These are phyloP conservation scores for Podospora appendiculata DNA, from an alignment of 495 filamentous ascomycete genomes.

Conservation along the genomic window DNA sequence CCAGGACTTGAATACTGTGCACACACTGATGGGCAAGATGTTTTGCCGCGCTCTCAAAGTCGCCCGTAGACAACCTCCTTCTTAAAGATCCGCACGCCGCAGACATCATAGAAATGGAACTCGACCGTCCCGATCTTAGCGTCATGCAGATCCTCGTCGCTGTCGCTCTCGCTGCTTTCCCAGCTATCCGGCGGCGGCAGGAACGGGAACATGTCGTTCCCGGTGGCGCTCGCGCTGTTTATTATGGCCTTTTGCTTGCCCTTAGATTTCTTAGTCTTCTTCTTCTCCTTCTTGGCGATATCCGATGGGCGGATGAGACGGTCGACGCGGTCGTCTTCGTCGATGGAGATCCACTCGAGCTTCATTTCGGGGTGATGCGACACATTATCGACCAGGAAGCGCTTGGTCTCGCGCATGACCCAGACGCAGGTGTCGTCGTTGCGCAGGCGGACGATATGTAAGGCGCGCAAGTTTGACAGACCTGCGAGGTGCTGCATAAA, in stretches of 20 bases:
- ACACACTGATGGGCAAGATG: too few species aligned
- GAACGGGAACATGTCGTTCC: constrained; percentile 9
- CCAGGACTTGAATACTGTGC: too few species aligned
- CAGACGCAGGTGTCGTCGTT: constrained; percentile 42
- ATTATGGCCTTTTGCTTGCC: constrained; percentile 21
- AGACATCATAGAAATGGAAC: constrained; percentile 38
- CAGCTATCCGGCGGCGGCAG: constrained; percentile 13
- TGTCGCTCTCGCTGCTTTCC: constrained; percentile 27
- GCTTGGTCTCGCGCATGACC: constrained; percentile 40
- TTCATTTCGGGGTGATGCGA: constrained; percentile 40
- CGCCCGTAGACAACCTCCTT: constrained; percentile 38
- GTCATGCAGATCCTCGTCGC: constrained; percentile 13
- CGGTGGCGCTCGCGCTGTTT: not conserved
- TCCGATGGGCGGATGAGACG: constrained; percentile 28
- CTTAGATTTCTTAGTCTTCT: constrained; percentile 14
- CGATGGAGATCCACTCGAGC: constrained; percentile 47
- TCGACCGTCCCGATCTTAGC: constrained; percentile 26
- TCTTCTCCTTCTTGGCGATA: constrained; percentile 18
- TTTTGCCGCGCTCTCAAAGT: too few species aligned
- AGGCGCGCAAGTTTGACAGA: constrained; percentile 39
- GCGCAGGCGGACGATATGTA: constrained; percentile 45
- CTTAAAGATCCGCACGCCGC: constrained; percentile 40
- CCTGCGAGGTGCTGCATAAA: constrained; percentile 44
- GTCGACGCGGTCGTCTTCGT: constrained; percentile 33
- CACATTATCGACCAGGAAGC: constrained; percentile 46